Evolutionary conservation across 225 moss, liverwort and hornwort genomes (phyloP).

Genomic region (Lunularia cruciata): DNA sequence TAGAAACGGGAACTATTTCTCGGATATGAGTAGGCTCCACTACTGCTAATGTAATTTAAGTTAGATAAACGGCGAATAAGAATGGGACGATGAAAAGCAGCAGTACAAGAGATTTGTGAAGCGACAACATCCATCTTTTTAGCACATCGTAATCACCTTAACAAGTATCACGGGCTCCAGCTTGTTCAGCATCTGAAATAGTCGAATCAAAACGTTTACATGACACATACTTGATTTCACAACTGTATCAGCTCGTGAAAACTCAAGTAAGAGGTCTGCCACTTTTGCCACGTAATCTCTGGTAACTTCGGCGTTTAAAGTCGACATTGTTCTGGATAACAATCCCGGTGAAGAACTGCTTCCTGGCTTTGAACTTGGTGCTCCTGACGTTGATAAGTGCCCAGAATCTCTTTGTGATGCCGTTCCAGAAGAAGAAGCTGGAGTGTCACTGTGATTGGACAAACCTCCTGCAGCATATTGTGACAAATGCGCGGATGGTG

Average conservation of each 20-base stretch:
- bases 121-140: no score
- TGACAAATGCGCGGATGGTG: constrained; percentile 61
- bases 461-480: constrained; percentile 48
- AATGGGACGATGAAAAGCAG: no score
- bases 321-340: constrained; percentile 61
- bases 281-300: constrained; percentile 76
- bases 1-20: no score
- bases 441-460: constrained; percentile 43
- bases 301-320: constrained; percentile 66
- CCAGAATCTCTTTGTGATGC: constrained; percentile 74
- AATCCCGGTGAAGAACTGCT: constrained; percentile 66
- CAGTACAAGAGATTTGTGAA: no score
- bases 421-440: constrained; percentile 49
- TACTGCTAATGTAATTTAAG: no score
- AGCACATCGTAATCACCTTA: constrained; percentile 52
- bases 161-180: constrained; percentile 81
- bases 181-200: constrained; percentile 88
- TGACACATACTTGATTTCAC: constrained; percentile 87
- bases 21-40: no score
- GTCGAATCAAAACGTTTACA: constrained; percentile 75
- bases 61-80: no score
- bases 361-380: constrained; percentile 54
- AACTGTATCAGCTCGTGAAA: constrained; percentile 71
- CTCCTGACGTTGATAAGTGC: constrained; percentile 65
- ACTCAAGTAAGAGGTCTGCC: constrained; percentile 77